Evolutionary conservation across 345 rosid species (phyloP).

Genomic region (Anastatica hierochuntica): DNA sequence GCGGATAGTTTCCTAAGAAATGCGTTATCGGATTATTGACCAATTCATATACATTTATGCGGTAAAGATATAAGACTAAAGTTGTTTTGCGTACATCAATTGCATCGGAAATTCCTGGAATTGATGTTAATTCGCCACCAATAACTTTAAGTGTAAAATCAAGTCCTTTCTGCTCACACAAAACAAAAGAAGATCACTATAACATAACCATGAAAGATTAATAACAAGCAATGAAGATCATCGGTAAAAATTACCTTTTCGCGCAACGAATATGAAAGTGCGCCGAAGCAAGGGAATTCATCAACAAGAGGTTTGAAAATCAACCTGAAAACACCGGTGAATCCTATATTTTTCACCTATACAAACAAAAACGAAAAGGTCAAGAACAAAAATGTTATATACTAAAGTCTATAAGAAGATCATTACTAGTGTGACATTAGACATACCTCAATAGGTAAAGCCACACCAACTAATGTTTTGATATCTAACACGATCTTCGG

Average conservation of each 20-base stretch:
- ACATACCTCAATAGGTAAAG: slow-evolving; percentile 77
- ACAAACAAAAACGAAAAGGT: slow-evolving; percentile 18
- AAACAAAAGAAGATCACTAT: too few species aligned
- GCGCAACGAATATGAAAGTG: too few species aligned
- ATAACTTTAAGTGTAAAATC: slow-evolving; percentile 83
- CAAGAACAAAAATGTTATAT: too few species aligned
- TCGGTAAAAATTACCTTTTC: too few species aligned
- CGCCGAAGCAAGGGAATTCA: slow-evolving; percentile 98
- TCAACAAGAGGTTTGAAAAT: slow-evolving; percentile 88
- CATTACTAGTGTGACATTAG: too few species aligned
- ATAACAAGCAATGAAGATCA: too few species aligned
- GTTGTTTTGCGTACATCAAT: slow-evolving; percentile 95
- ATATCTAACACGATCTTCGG: slow-evolving; percentile 71
- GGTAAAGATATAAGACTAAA: too few species aligned
- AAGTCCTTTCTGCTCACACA: slow-evolving; percentile 94
- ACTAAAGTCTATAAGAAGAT: too few species aligned
- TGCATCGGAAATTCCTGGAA: slow-evolving; percentile 82
- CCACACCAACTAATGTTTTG: slow-evolving; percentile 77
- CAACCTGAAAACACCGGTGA: slow-evolving; percentile 98
- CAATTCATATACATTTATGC: too few species aligned
- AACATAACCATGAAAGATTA: too few species aligned
- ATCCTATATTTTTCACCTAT: slow-evolving; percentile 92
- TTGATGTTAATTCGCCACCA: slow-evolving; percentile 86
- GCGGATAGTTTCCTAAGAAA: too few species aligned
- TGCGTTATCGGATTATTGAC: too few species aligned